These are phyloP conservation scores for Lentinula sp. DNA, from an alignment of 768 basidiomycete species.

Conservation along the genomic window DNA sequence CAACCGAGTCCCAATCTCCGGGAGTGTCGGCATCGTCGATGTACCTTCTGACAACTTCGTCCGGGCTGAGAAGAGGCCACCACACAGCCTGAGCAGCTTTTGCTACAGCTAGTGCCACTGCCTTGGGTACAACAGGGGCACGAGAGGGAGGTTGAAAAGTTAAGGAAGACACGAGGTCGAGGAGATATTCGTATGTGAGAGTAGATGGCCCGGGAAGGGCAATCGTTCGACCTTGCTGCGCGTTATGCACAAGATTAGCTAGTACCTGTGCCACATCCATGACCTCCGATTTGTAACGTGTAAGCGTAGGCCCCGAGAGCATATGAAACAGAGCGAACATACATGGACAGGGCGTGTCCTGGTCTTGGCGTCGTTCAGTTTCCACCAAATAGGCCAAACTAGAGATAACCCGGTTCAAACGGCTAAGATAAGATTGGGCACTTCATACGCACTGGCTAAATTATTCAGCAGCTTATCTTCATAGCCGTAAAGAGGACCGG, in stretches of 20 bases:
- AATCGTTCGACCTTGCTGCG: constrained; percentile 61
- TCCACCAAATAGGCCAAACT: constrained; percentile 95
- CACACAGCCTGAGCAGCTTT: constrained; percentile 62
- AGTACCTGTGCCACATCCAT: constrained; percentile 92
- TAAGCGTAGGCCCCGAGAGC: constrained; percentile 11
- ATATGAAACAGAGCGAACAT: constrained; percentile 17
- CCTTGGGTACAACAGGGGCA: constrained; percentile 74
- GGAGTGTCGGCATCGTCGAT: constrained; percentile 71
- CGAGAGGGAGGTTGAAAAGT: constrained; percentile 71
- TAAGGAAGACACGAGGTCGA: constrained; percentile 72
- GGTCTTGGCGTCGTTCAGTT: constrained; percentile 84
- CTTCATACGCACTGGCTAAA: constrained; percentile 67
- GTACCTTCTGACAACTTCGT: constrained; percentile 85
- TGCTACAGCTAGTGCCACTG: constrained; percentile 58
- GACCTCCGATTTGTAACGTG: constrained; percentile 44
- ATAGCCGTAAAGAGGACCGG: constrained; percentile 82
- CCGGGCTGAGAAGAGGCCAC: constrained; percentile 91
- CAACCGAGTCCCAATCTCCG: constrained; percentile 82
- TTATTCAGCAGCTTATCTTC: constrained; percentile 94
- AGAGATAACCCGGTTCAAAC: constrained; percentile 11
- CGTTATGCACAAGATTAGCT: constrained; percentile 62
- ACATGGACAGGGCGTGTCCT: constrained; percentile 90
- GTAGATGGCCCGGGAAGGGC: constrained; percentile 87
- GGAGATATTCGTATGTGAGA: constrained; percentile 74
- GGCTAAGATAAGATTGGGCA: constrained; percentile 4